Percentiles rank a stretch among this genome's conserved stretches.
Evolutionary conservation across 2,329 filamentous ascomycete species (phyloP).

Genomic region (Cordyceps pruinosa): DNA sequence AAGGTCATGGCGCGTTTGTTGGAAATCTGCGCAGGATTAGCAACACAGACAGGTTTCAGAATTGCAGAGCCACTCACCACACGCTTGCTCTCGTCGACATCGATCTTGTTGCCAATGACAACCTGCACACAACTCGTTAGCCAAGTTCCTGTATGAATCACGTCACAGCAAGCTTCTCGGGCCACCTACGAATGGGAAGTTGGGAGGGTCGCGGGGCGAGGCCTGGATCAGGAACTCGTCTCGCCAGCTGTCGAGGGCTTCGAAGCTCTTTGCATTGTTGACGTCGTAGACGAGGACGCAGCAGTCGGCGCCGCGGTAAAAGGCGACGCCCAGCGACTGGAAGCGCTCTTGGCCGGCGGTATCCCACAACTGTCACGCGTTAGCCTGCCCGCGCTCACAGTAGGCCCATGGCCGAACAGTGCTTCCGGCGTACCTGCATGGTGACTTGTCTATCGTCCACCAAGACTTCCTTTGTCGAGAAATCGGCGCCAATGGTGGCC

Average conservation of each 20-base stretch:
- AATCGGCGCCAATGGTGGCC: conserved; percentile 97
- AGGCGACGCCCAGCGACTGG: conserved; percentile 92
- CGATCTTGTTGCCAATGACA: conserved; percentile 97
- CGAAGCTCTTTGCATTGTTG: conserved; percentile 98
- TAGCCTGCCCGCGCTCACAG: neutral
- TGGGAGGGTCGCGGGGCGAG: conserved; percentile 90
- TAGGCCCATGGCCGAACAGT: conserved; percentile 9
- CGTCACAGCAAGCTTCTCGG: fast-evolving
- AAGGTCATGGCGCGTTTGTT: conserved; percentile 95
- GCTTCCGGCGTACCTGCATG: conserved; percentile 67
- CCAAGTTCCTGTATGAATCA: neutral
- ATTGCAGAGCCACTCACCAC: conserved; percentile 50
- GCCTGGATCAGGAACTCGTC: conserved; percentile 98
- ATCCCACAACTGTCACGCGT: conserved; percentile 72
- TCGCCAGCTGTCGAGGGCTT: conserved; percentile 95
- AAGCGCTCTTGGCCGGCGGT: conserved; percentile 96
- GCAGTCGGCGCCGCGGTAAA: conserved; percentile 96
- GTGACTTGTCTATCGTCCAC: conserved; percentile 96
- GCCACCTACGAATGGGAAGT: conserved; percentile 83
- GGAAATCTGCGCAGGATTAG: conserved; percentile 59
- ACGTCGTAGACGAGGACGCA: conserved; percentile 97
- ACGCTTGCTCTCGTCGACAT: conserved; percentile 95
- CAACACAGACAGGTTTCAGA: neutral
- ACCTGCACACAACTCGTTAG: conserved; percentile 47
- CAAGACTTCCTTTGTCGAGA: conserved; percentile 94